phyloP scores from a whole-genome alignment of 345 rosid species.

The Crucihimalaya himalaica region DNA sequence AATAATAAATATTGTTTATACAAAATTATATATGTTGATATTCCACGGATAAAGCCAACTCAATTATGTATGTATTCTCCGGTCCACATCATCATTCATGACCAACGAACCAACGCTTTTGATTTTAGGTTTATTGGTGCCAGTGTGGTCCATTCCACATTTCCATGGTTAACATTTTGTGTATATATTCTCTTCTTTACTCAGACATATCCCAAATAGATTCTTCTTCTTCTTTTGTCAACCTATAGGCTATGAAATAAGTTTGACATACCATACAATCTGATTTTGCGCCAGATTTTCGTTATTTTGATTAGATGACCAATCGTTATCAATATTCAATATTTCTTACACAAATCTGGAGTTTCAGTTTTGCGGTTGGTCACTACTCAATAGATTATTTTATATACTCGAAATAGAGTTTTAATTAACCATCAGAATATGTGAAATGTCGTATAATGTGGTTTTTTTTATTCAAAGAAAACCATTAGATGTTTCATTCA shows the following conservation, averaged over 20 bases:
- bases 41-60: slow-evolving; percentile 22
- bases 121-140: slow-evolving; percentile 26
- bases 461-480: too few relatives aligned
- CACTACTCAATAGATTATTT: background rate
- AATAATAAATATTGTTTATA: background rate
- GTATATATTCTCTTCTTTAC: slow-evolving; percentile 6
- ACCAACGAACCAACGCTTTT: slow-evolving; percentile 17
- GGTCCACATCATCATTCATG: slow-evolving; percentile 18
- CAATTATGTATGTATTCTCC: slow-evolving; percentile 13
- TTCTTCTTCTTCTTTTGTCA: slow-evolving; percentile 1
- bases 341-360: slow-evolving; percentile 1
- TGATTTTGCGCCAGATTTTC: background rate
- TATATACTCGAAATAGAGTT: background rate
- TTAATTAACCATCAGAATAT: background rate
- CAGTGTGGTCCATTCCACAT: slow-evolving; percentile 25
- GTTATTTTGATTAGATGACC: background rate
- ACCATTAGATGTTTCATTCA: background rate
- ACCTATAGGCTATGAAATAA: background rate
- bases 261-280: background rate
- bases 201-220: background rate
- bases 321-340: slow-evolving; percentile 11
- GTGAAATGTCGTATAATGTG: background rate
- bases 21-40: background rate
- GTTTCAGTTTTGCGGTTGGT: background rate
- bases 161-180: slow-evolving; percentile 13